Evolutionary conservation across 192 early-diverging fungal species (phyloP).

Genomic region (Coemansia sp.): DNA sequence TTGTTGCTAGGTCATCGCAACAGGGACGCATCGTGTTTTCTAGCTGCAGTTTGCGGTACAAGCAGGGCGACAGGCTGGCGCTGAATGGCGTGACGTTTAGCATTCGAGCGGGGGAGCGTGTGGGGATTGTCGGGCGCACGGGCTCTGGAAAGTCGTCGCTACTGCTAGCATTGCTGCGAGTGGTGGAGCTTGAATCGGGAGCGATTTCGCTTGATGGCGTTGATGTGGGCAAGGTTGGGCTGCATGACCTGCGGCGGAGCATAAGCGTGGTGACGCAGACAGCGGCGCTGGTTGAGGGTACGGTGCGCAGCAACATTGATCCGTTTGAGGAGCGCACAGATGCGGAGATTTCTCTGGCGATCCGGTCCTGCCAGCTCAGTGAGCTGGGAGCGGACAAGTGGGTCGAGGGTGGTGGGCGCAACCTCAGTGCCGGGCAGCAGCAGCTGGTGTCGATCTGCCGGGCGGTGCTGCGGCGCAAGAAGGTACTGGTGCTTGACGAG

Average conservation of each 20-base stretch:
- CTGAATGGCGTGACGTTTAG: slow-evolving; percentile 51
- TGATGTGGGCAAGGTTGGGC: slow-evolving; percentile 66
- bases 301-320: slow-evolving; percentile 82
- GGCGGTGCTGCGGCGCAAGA: slow-evolving; percentile 65
- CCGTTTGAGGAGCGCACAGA: slow-evolving; percentile 76
- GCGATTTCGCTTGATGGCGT: slow-evolving; percentile 71
- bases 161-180: slow-evolving; percentile 72
- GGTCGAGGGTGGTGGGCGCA: slow-evolving; percentile 23
- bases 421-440: slow-evolving; percentile 55
- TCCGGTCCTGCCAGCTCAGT: slow-evolving; percentile 59
- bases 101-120: slow-evolving; percentile 38
- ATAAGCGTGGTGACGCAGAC: slow-evolving; percentile 83
- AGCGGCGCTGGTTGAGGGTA: slow-evolving; percentile 43
- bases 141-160: slow-evolving; percentile 82
- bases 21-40: slow-evolving; percentile 22
- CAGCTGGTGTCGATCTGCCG: slow-evolving; percentile 83
- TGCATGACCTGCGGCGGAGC: slow-evolving; percentile 70
- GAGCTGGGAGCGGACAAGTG: slow-evolving; percentile 58
- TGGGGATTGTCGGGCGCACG: slow-evolving; percentile 60
- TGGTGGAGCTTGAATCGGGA: slow-evolving; percentile 73
- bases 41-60: slow-evolving; percentile 22
- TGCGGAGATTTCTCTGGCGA: slow-evolving; percentile 64
- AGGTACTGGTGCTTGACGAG: slow-evolving; percentile 70
- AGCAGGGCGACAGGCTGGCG: slow-evolving; percentile 16
- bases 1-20: slow-evolving; percentile 10